phyloP scores from a whole-genome alignment of 2,329 filamentous ascomycete species.

The Lasiodiplodia hormozganensis region DNA sequence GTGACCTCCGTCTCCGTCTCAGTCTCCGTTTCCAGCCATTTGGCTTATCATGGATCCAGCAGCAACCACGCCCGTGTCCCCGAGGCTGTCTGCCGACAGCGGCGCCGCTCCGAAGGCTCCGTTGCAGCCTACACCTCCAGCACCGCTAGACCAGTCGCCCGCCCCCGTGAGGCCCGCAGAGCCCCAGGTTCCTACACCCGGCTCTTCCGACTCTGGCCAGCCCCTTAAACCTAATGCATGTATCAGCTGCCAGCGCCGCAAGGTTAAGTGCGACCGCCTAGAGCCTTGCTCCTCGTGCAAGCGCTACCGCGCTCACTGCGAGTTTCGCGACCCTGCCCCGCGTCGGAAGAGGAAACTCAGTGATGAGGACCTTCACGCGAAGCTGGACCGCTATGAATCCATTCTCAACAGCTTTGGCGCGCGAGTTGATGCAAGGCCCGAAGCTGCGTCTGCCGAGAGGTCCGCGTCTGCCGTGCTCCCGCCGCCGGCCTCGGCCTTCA shows the following conservation, averaged over 20 bases:
- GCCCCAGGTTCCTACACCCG: constrained; percentile 4
- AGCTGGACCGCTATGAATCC: constrained; percentile 41
- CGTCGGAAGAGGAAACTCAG: constrained; percentile 38
- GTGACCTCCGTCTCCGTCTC: constrained; percentile 3
- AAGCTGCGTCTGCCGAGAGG: constrained; percentile 24
- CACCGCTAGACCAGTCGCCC: not conserved
- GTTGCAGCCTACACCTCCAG: not conserved
- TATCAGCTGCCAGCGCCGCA: constrained; percentile 43
- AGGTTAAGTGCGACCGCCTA: constrained; percentile 44
- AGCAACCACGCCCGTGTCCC: not conserved
- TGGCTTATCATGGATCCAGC: not conserved
- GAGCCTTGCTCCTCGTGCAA: constrained; percentile 42
- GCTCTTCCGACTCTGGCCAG: constrained; percentile 14
- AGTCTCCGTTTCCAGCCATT: not conserved
- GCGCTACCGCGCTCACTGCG: constrained; percentile 40
- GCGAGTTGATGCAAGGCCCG: constrained; percentile 36
- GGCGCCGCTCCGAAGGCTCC: not conserved
- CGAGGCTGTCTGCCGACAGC: constrained; percentile 1
- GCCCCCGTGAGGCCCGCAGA: not conserved
- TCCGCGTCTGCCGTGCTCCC: not conserved
- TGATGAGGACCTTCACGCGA: constrained; percentile 37
- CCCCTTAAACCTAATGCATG: constrained; percentile 42
- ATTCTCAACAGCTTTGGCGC: constrained; percentile 39
- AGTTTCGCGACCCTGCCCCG: constrained; percentile 44
- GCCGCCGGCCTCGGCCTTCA: constrained; percentile 27